Base-by-base conservation (phyloP, 805 yeast species). In the Yarrowia sp. region DNA sequence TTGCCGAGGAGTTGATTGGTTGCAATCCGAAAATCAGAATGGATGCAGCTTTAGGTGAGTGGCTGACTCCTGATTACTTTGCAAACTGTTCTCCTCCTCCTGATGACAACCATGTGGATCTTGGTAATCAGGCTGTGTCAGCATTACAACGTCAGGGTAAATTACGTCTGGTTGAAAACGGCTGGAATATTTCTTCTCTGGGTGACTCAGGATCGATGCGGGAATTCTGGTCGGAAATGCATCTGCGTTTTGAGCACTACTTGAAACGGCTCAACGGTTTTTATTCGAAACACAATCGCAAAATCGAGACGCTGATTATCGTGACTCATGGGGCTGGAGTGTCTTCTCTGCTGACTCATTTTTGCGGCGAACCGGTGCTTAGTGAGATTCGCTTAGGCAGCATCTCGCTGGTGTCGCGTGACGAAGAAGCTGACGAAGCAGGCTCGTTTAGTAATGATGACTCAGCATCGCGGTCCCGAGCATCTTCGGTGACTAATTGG, bases 251-350 rank as follows among this genome's bases (percentile, higher is more conserved):
- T 41, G 51, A 67, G 30, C 30, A 32, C 9, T 78, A 76, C 7
- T 65, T 74, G 6, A 59, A 66, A 12, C 64, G 63, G n/a, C 68
- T 74, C 4, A 56, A 74, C 11, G 66, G 61, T n/a, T 66, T 52
- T 63, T 73, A 75, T 63, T 65, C 68, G 16, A 62, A 51, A n/a
- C 43, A 51, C 32, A 44, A 66, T 26, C 44, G 36, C 30, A 49
- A 44, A 11, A 43, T 66, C 21, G 59, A 56, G 26, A 62, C 72
- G 7, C 62, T 75, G 11, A 61, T 76, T 2, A 62, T 76, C 9
- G 78, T 76, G 11, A 73, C 79, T 22, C 79, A 76, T 62, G 79
- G 79, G 3, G 78, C 79, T 6, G 73, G 77, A 3, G 74, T 78
- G 66, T 77, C 77, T 43, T 72, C 79, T 4, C 66, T 76, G 41